These are phyloP conservation scores for Candida ponderosae DNA, from an alignment of 805 yeast species.

Conservation along the genomic window DNA sequence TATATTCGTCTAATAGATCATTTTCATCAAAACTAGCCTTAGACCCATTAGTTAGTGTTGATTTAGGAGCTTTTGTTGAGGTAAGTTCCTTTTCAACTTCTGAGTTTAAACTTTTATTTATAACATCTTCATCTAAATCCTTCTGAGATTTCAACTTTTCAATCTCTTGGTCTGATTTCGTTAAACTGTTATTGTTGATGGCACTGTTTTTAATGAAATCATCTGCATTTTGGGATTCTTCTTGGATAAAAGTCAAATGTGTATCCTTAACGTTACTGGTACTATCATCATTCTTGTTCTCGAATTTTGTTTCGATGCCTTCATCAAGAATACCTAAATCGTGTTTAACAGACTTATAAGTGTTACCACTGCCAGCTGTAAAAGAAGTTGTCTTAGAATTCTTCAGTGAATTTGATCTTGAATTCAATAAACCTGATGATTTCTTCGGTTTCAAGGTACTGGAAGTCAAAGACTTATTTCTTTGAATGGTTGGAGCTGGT, in stretches of 20 bases:
- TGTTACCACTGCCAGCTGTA: not conserved
- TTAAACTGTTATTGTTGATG: not conserved
- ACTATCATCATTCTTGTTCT: no score
- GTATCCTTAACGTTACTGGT: not conserved
- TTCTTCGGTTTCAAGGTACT: not conserved
- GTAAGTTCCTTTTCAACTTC: constrained; percentile 7
- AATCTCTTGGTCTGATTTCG: constrained; percentile 2
- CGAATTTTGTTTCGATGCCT: no score
- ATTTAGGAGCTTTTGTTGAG: not conserved
- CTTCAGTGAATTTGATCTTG: not conserved
- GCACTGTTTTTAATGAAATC: not conserved
- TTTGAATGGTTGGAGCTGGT: constrained; percentile 2
- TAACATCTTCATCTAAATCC: not conserved
- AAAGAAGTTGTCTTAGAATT: not conserved
- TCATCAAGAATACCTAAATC: no score
- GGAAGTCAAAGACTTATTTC: constrained; percentile 1
- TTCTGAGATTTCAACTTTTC: constrained; percentile 5
- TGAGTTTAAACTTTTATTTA: constrained; percentile 4
- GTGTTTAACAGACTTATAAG: no score
- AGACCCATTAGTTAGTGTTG: not conserved
- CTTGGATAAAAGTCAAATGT: constrained; percentile 11
- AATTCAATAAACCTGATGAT: not conserved
- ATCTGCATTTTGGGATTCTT: constrained; percentile 4
- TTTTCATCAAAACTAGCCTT: not conserved
- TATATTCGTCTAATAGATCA: constrained; percentile 6